phyloP scores from a whole-genome alignment of 2,329 filamentous ascomycete genomes.

The Myrmaecium sp. region DNA sequence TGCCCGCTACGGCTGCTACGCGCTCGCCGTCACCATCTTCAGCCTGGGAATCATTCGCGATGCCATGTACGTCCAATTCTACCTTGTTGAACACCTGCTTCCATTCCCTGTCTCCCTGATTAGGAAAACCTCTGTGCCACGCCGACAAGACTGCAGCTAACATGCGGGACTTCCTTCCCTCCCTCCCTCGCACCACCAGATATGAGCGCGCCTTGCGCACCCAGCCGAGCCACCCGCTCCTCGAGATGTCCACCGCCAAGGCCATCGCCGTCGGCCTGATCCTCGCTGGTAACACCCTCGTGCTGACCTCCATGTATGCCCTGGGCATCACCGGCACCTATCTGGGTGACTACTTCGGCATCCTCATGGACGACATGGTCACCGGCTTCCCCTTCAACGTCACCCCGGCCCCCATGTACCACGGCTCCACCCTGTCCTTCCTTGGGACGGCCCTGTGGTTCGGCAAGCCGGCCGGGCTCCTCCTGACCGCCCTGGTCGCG shows the following conservation, averaged over 20 bases:
- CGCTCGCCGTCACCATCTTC: constrained; percentile 79
- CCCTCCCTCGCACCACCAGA: constrained; percentile 31
- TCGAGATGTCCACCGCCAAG: constrained; percentile 42
- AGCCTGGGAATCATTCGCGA: constrained; percentile 79
- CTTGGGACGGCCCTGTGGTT: constrained; percentile 70
- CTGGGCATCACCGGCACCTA: constrained; percentile 93
- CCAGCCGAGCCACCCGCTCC: constrained; percentile 57
- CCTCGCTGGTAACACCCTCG: constrained; percentile 61
- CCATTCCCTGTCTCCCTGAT: constrained; percentile 1
- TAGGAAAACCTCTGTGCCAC: constrained; percentile 2
- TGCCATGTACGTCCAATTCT: constrained; percentile 26
- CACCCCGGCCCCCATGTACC: constrained; percentile 87
- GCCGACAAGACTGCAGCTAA: not conserved
- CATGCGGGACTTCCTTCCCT: not conserved
- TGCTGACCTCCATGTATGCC: constrained; percentile 77
- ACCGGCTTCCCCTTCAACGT: constrained; percentile 94
- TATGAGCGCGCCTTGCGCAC: constrained; percentile 71
- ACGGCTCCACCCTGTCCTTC: constrained; percentile 84
- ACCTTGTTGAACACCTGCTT: not conserved
- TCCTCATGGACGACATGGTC: constrained; percentile 88
- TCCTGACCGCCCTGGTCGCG: constrained; percentile 60
- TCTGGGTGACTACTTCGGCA: constrained; percentile 95
- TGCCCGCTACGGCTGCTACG: constrained; percentile 70
- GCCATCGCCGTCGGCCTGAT: constrained; percentile 57
- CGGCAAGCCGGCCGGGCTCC: constrained; percentile 71